phyloP scores from a whole-genome alignment of 1,284 basidiomycete species.

The Cutaneotrichosporon curvatum region DNA sequence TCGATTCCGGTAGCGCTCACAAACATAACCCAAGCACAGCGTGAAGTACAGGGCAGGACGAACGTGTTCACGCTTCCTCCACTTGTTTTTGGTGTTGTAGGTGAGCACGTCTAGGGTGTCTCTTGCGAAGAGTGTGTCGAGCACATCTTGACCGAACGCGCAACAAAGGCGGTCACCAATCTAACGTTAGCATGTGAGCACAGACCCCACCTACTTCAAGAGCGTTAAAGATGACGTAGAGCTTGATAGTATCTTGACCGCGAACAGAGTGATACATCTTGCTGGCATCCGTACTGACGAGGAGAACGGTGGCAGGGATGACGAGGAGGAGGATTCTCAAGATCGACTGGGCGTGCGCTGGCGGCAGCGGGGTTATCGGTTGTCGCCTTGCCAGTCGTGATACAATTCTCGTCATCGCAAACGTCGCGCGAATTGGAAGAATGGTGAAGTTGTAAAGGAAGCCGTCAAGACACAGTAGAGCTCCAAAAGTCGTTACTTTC shows the following conservation, averaged over 20 bases:
- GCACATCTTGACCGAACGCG: slow-evolving; percentile 94
- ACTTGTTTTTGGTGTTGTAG: slow-evolving; percentile 21
- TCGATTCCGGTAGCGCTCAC: slow-evolving; percentile 49
- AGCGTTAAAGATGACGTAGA: slow-evolving; percentile 99
- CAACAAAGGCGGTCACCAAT: slow-evolving; percentile 93
- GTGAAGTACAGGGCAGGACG: slow-evolving; percentile 79
- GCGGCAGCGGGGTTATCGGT: slow-evolving; percentile 26
- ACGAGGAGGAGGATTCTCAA: slow-evolving; percentile 71
- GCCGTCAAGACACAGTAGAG: slow-evolving; percentile 89
- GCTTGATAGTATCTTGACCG: slow-evolving; percentile 97
- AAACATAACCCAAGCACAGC: slow-evolving; percentile 74
- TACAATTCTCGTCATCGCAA: slow-evolving; percentile 60
- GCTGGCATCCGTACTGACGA: slow-evolving; percentile 84
- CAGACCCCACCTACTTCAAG: slow-evolving; percentile 54
- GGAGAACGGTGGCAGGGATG: slow-evolving; percentile 66
- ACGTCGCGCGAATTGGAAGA: slow-evolving; percentile 75
- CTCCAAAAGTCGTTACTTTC: slow-evolving; percentile 86
- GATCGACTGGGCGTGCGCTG: slow-evolving; percentile 49
- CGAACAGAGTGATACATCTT: slow-evolving; percentile 98
- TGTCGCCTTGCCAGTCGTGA: slow-evolving; percentile 15
- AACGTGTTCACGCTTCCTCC: slow-evolving; percentile 44
- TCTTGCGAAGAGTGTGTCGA: slow-evolving; percentile 91
- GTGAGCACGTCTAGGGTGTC: slow-evolving; percentile 62
- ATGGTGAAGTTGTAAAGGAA: slow-evolving; percentile 99
- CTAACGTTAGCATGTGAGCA: not conserved